phyloP scores from a whole-genome alignment of 495 filamentous ascomycete species.

The Hypoxylon lienhwacheense region DNA sequence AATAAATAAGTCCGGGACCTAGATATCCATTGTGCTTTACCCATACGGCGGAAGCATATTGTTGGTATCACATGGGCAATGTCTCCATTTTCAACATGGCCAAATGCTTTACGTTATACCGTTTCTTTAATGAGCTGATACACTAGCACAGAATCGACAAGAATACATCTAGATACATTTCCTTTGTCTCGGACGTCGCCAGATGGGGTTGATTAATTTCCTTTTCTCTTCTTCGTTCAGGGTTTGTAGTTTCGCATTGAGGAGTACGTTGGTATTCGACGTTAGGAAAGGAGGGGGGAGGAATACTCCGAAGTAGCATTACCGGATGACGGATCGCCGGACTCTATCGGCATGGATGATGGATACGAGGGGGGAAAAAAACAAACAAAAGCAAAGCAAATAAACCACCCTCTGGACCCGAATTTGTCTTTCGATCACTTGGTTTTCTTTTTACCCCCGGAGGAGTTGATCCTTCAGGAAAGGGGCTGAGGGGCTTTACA shows the following conservation, averaged over 20 bases:
- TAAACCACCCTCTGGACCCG: not conserved
- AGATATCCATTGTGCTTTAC: conserved; percentile 4
- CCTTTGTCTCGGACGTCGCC: conserved; percentile 32
- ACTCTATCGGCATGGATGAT: conserved; percentile 4
- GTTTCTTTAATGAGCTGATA: conserved; percentile 8
- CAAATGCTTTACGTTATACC: conserved; percentile 3
- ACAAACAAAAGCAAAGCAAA: too few species aligned
- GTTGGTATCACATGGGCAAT: conserved; percentile 1
- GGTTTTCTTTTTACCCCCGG: conserved; percentile 10
- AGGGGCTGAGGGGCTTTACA: conserved; percentile 6
- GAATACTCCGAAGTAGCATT: conserved; percentile 8
- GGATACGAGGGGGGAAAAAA: too few species aligned
- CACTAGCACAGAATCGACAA: conserved; percentile 4
- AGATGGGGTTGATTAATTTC: conserved; percentile 21
- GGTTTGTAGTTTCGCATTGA: conserved; percentile 24
- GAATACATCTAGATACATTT: conserved; percentile 27
- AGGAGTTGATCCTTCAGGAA: too few species aligned
- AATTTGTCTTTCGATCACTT: conserved; percentile 20
- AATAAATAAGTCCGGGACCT: not conserved
- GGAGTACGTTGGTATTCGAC: conserved; percentile 18
- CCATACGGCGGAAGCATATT: conserved; percentile 5
- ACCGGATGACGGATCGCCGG: conserved; percentile 3
- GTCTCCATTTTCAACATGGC: not conserved
- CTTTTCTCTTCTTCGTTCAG: too few species aligned
- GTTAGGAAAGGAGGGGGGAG: conserved; percentile 1